A percentile compares a stretch with the other conserved stretches of the same genome.
Evolutionary conservation across 116 monocot species (phyloP).

Genomic region (Posidonia oceanica): DNA sequence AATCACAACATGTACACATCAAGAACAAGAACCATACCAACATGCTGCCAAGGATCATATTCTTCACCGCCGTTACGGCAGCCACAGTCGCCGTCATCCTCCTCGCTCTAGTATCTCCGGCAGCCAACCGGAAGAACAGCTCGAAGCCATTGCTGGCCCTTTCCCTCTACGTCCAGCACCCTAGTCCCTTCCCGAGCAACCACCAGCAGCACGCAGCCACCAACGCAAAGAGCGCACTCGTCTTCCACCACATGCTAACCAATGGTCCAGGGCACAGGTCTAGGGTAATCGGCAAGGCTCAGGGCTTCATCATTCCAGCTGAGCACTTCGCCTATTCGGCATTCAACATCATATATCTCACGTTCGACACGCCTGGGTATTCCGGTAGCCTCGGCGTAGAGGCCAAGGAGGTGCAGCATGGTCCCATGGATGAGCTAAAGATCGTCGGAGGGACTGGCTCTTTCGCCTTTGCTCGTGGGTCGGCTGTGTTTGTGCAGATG

Average conservation of each 20-base stretch:
- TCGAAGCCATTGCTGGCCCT: conserved; percentile 15
- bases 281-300: conserved; percentile 32
- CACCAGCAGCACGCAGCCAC: not conserved
- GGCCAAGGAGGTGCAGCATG: conserved; percentile 8
- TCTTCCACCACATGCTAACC: conserved; percentile 55
- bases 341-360: conserved; percentile 58
- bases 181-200: not conserved
- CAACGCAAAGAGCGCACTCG: conserved; percentile 7
- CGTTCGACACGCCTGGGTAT: conserved; percentile 29
- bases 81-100: conserved; percentile 58
- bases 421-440: conserved; percentile 24
- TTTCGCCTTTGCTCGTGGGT: conserved; percentile 63
- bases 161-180: conserved; percentile 50
- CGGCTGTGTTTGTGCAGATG: conserved; percentile 16
- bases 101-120: conserved; percentile 43
- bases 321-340: conserved; percentile 16
- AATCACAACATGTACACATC: not conserved
- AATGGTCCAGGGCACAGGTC: conserved; percentile 30
- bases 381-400: conserved; percentile 60
- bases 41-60: conserved; percentile 63
- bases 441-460: conserved; percentile 69
- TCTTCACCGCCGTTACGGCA: conserved; percentile 45
- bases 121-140: conserved; percentile 8
- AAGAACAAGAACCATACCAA: not conserved
- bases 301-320: conserved; percentile 40